Conservation (phyloP, 139 green algal genomes). For the Pleodorina starrii region DNA sequence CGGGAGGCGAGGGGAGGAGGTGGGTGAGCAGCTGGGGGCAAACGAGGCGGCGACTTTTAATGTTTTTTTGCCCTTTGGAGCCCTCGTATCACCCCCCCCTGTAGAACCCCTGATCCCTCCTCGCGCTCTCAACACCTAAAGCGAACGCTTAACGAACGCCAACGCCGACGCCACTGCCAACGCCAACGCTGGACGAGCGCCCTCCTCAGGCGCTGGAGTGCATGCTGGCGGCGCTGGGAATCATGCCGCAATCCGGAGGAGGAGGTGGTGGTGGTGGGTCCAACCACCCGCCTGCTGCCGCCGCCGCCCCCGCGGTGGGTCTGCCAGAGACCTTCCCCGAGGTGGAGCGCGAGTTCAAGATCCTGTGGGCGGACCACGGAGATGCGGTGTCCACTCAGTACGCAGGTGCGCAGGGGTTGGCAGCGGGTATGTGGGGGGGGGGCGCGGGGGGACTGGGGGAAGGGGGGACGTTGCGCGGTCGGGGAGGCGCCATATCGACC, state of each 20-base stretch:
- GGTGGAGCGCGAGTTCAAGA: constrained; percentile 82
- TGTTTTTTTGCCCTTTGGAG: too few relatives aligned
- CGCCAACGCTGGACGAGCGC: background rate
- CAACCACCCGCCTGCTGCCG: background rate
- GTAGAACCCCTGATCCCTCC: too few relatives aligned
- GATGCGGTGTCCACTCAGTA: constrained; percentile 90
- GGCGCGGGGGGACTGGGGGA: too few relatives aligned
- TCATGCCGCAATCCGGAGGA: constrained; percentile 73
- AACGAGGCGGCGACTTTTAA: background rate
- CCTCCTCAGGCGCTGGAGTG: constrained; percentile 60
- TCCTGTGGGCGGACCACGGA: constrained; percentile 92
- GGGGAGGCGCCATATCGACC: too few relatives aligned
- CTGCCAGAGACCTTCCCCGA: constrained; percentile 69
- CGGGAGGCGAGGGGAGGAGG: background rate
- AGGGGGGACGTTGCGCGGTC: too few relatives aligned
- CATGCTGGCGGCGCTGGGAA: constrained; percentile 71
- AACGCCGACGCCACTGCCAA: background rate
- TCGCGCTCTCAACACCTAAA: too few relatives aligned
- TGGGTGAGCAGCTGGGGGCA: background rate
- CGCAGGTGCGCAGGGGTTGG: constrained; percentile 75
- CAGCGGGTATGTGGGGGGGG: too few relatives aligned
- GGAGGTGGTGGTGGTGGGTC: background rate
- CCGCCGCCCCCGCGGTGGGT: background rate
- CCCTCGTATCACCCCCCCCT: too few relatives aligned
- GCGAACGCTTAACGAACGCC: too few relatives aligned